Evolutionary conservation across 2,329 filamentous ascomycete species (phyloP).

Genomic region (Fonsecaea monophora): DNA sequence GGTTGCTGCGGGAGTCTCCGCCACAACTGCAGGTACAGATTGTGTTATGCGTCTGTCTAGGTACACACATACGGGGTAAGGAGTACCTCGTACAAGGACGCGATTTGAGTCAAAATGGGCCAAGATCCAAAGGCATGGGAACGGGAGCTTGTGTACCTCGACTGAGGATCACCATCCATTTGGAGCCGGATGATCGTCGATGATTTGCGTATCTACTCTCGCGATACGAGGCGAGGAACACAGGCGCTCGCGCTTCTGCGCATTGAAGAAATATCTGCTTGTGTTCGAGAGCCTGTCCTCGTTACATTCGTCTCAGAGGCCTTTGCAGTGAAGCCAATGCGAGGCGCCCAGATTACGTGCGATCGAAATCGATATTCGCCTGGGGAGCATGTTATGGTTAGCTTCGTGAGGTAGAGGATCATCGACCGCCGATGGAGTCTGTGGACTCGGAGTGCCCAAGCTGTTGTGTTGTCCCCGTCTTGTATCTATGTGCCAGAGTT

Average conservation of each 20-base stretch:
- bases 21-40: conserved; percentile 39
- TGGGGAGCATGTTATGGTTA: neutral
- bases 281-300: neutral
- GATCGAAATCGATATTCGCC: neutral
- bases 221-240: neutral
- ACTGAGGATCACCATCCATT: neutral
- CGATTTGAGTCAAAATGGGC: neutral
- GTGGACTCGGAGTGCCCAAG: conserved; percentile 1
- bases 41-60: conserved; percentile 23
- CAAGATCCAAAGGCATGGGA: neutral
- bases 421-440: neutral
- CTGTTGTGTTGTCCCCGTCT: neutral
- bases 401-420: neutral
- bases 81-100: neutral
- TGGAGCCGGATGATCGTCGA: neutral
- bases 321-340: neutral
- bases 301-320: neutral
- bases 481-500: neutral
- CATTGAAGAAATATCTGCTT: neutral
- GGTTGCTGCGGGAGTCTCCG: conserved; percentile 21
- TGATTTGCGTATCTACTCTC: conserved; percentile 4
- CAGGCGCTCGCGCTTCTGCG: neutral
- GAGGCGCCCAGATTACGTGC: neutral
- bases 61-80: neutral
- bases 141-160: conserved; percentile 11